phyloP scores from a whole-genome alignment of 1,139 yeast genomes.

The Diutina sp. region DNA sequence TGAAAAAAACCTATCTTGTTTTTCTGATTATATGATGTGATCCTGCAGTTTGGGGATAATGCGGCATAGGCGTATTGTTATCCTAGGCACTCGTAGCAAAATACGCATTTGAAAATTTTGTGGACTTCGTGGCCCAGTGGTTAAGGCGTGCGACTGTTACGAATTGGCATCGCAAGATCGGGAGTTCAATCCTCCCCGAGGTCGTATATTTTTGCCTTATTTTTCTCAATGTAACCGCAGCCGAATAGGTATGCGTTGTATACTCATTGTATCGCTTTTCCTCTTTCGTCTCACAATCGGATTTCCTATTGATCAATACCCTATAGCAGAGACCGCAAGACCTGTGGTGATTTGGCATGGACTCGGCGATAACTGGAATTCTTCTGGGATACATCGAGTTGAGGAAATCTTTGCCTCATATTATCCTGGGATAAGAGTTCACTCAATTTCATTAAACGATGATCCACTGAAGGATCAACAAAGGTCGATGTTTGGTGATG shows the following conservation, averaged over 20 bases:
- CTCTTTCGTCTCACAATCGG: background rate
- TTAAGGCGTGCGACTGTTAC: constrained; percentile 1
- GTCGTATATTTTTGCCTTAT: background rate
- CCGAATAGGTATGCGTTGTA: background rate
- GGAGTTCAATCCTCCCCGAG: constrained; percentile 2
- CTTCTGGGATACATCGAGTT: constrained; percentile 42
- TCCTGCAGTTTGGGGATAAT: no score
- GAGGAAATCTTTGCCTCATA: constrained; percentile 25
- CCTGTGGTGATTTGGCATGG: constrained; percentile 71
- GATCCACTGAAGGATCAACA: constrained; percentile 41
- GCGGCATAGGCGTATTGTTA: no score
- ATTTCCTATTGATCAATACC: background rate
- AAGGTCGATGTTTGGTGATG: constrained; percentile 46
- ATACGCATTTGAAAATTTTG: background rate
- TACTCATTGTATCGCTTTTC: background rate
- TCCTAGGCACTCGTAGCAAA: background rate
- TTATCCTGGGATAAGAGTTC: constrained; percentile 40
- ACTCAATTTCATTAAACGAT: constrained; percentile 38
- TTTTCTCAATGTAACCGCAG: background rate
- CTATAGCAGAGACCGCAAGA: background rate
- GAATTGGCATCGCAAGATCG: background rate
- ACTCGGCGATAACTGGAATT: constrained; percentile 62
- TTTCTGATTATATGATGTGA: no score
- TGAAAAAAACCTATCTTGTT: no score
- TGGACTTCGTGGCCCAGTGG: constrained; percentile 1